Evolutionary conservation across 1,284 basidiomycete genomes (phyloP).

Genomic region (Puccinia polysora): DNA sequence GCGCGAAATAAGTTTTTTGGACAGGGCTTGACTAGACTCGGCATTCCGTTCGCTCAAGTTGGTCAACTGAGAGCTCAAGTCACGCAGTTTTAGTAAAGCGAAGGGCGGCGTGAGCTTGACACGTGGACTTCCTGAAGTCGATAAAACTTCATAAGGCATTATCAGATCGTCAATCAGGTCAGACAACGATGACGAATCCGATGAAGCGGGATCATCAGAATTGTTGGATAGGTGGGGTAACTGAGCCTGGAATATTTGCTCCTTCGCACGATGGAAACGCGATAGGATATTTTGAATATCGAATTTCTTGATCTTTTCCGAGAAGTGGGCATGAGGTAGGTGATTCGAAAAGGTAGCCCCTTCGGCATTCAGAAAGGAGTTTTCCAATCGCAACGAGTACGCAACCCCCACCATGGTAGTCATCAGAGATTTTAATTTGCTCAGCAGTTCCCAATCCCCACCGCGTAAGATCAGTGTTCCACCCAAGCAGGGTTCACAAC

Average conservation of each 20-base stretch:
- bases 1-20: neutral
- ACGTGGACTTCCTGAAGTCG: conserved; percentile 84
- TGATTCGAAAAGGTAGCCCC: conserved; percentile 23
- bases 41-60: neutral
- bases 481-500: conserved; percentile 82
- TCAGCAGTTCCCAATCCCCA: conserved; percentile 72
- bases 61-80: conserved; percentile 8
- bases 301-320: conserved; percentile 1
- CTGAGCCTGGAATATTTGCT: conserved; percentile 19
- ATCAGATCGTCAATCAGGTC: conserved; percentile 59
- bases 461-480: conserved; percentile 91
- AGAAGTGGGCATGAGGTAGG: neutral
- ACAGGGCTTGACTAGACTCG: neutral
- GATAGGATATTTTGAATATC: conserved; percentile 29
- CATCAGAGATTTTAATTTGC: conserved; percentile 83
- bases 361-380: conserved; percentile 88
- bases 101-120: conserved; percentile 83
- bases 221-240: conserved; percentile 2
- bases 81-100: conserved; percentile 58
- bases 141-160: conserved; percentile 73
- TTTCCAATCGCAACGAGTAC: conserved; percentile 84
- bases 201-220: neutral
- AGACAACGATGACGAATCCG: conserved; percentile 37
- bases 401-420: conserved; percentile 87
- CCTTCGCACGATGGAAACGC: conserved; percentile 26